Percentiles rank a stretch among this genome's conserved stretches.
Conservation (phyloP, 495 filamentous ascomycete species). For the Penicillium paxilli region DNA sequence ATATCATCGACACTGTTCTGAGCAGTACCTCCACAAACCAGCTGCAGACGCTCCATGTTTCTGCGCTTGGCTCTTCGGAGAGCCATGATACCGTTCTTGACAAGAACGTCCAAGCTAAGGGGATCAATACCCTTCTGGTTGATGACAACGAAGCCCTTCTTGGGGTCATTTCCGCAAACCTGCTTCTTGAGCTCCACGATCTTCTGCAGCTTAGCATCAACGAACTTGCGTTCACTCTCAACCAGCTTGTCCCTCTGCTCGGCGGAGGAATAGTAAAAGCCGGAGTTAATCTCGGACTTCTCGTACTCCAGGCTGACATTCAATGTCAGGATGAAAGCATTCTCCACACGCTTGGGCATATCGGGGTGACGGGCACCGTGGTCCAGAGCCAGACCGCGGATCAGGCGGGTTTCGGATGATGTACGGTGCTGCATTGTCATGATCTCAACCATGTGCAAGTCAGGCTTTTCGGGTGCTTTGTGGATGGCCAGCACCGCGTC, state of each 20-base stretch:
- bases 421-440: slow-evolving; percentile 99
- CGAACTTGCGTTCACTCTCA: slow-evolving; percentile 92
- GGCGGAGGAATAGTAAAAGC: slow-evolving; percentile 97
- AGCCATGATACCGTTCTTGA: slow-evolving; percentile 96
- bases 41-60: slow-evolving; percentile 97
- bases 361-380: slow-evolving; percentile 97
- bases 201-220: slow-evolving; percentile 95
- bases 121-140: slow-evolving; percentile 99
- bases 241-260: slow-evolving; percentile 97
- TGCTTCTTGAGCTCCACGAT: slow-evolving; percentile 98
- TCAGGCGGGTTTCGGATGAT: slow-evolving; percentile 93
- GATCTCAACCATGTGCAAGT: slow-evolving; percentile 98
- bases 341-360: slow-evolving; percentile 95
- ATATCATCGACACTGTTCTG: slow-evolving; percentile 97
- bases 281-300: slow-evolving; percentile 98
- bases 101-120: slow-evolving; percentile 87
- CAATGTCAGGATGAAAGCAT: slow-evolving; percentile 90
- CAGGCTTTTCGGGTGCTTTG: slow-evolving; percentile 83
- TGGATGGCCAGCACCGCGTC: slow-evolving; percentile 96
- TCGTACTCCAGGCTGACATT: slow-evolving; percentile 99
- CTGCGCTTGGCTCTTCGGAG: slow-evolving; percentile 92
- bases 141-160: slow-evolving; percentile 96
- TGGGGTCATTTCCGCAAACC: slow-evolving; percentile 90
- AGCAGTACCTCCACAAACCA: slow-evolving; percentile 85
- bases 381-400: slow-evolving; percentile 88